Evolutionary conservation across 352 stramenopile species (phyloP).

Genomic region (Phytophthora fragariaefolia): DNA sequence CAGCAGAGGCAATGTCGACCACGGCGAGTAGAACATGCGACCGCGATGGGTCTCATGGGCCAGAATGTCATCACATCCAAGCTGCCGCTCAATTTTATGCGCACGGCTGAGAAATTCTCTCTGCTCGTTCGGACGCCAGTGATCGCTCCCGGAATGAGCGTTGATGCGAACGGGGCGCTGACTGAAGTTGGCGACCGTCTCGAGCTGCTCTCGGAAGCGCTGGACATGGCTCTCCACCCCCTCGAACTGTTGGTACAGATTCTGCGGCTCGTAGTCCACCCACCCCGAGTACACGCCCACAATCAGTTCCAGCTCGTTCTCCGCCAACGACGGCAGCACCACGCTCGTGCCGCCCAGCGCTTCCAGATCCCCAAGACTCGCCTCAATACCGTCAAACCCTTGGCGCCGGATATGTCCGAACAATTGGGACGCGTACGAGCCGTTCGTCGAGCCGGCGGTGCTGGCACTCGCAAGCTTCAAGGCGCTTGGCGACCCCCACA

Average conservation of each 20-base stretch:
- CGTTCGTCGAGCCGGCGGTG: constrained; percentile 6
- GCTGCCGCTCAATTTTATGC: constrained; percentile 49
- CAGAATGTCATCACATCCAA: constrained; percentile 42
- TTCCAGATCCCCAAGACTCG: constrained; percentile 67
- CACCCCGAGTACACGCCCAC: constrained; percentile 77
- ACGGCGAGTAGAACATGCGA: constrained; percentile 77
- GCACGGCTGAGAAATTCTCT: constrained; percentile 57
- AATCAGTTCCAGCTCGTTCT: constrained; percentile 66
- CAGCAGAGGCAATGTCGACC: constrained; percentile 63
- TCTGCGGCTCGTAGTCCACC: constrained; percentile 70
- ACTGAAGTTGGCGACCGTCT: constrained; percentile 33
- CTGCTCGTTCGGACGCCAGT: constrained; percentile 55
- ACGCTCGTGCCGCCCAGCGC: constrained; percentile 47
- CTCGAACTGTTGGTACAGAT: constrained; percentile 65
- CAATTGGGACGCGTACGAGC: constrained; percentile 42
- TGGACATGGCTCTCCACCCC: constrained; percentile 46
- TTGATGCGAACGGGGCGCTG: constrained; percentile 56
- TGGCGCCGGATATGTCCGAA: constrained; percentile 49
- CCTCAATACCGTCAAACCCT: constrained; percentile 74
- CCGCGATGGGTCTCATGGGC: constrained; percentile 74
- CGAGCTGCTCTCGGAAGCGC: constrained; percentile 50
- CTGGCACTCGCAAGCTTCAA: constrained; percentile 32
- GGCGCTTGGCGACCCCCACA: constrained; percentile 58
- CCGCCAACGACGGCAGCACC: constrained; percentile 49
- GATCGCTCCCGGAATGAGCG: constrained; percentile 65